phyloP scores from a whole-genome alignment of 1,284 basidiomycete genomes.

The Grifola frondosa region DNA sequence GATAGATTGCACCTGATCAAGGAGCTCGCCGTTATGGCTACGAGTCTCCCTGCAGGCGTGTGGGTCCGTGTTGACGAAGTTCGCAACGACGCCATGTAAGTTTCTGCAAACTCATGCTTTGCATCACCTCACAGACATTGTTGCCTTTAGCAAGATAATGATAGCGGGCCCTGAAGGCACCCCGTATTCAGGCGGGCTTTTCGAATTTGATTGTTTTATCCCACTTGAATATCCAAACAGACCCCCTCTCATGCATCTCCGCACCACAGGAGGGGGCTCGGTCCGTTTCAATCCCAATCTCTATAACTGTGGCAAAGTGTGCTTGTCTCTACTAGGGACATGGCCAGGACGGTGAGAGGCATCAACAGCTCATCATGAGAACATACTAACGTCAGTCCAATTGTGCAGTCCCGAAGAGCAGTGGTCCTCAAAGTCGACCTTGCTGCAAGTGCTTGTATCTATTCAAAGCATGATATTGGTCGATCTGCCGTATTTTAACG shows the following conservation, averaged over 20 bases:
- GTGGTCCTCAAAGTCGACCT: slow-evolving; percentile 51
- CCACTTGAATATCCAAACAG: slow-evolving; percentile 48
- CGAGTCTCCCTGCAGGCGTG: slow-evolving; percentile 51
- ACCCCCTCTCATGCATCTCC: slow-evolving; percentile 47
- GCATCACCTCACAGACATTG: slow-evolving; percentile 6
- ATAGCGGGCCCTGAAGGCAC: slow-evolving; percentile 56
- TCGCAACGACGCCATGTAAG: slow-evolving; percentile 53
- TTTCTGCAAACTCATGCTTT: slow-evolving; percentile 1
- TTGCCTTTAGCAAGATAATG: slow-evolving; percentile 45
- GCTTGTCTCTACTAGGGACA: slow-evolving; percentile 52
- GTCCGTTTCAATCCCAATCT: slow-evolving; percentile 58
- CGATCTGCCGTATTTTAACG: slow-evolving; percentile 56
- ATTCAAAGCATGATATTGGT: slow-evolving; percentile 60
- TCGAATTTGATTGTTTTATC: slow-evolving; percentile 57
- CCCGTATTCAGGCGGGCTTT: slow-evolving; percentile 54
- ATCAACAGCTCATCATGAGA: no score
- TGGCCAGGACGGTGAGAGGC: slow-evolving; percentile 47
- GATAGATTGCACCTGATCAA: slow-evolving; percentile 52
- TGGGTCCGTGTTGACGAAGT: slow-evolving; percentile 58
- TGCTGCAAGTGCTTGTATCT: slow-evolving; percentile 54
- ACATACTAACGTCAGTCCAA: no score
- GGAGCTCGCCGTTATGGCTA: slow-evolving; percentile 54
- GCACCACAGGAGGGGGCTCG: slow-evolving; percentile 49
- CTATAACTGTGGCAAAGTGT: slow-evolving; percentile 51
- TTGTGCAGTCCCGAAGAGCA: slow-evolving; percentile 49